Percentiles rank a stretch among this genome's conserved stretches.
Evolutionary conservation across 1,284 basidiomycete species (phyloP).

Genomic region (Anthracocystis walkeri): DNA sequence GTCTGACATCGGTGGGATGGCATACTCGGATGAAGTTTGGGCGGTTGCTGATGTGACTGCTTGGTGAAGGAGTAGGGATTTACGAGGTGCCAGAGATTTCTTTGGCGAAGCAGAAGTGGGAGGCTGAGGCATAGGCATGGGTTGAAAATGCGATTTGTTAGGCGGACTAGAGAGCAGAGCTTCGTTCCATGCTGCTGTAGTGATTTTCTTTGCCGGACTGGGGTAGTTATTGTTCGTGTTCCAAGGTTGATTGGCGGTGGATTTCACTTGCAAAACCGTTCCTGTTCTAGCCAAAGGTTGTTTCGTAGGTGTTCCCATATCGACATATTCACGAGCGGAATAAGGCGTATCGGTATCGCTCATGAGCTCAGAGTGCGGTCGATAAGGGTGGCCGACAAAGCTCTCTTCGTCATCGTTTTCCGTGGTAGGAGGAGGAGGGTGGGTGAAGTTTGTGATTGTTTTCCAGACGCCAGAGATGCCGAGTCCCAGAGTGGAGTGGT

Average conservation of each 20-base stretch:
- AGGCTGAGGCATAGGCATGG: background rate
- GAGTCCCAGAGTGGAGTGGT: constrained; percentile 15
- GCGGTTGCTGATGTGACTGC: constrained; percentile 8
- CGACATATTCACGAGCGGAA: constrained; percentile 3
- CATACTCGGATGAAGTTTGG: background rate
- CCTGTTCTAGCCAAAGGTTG: constrained; percentile 8
- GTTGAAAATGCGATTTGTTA: constrained; percentile 18
- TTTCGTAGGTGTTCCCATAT: constrained; percentile 14
- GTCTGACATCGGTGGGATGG: constrained; percentile 22
- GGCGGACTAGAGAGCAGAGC: constrained; percentile 30
- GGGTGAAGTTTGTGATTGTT: constrained; percentile 20
- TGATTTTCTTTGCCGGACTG: constrained; percentile 17
- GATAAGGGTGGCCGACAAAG: constrained; percentile 26
- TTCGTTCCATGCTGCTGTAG: constrained; percentile 24
- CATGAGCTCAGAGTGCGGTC: constrained; percentile 19
- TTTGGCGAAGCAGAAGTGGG: background rate
- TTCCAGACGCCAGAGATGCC: constrained; percentile 40
- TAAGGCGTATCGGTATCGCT: constrained; percentile 39
- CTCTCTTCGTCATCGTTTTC: constrained; percentile 31
- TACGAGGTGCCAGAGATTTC: constrained; percentile 9
- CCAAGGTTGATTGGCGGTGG: constrained; percentile 31
- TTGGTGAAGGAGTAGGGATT: constrained; percentile 27
- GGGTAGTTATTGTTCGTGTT: background rate
- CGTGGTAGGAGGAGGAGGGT: background rate
- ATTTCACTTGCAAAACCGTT: constrained; percentile 31